Conservation (phyloP, 768 basidiomycete genomes). For the Kwoniella sp. region DNA sequence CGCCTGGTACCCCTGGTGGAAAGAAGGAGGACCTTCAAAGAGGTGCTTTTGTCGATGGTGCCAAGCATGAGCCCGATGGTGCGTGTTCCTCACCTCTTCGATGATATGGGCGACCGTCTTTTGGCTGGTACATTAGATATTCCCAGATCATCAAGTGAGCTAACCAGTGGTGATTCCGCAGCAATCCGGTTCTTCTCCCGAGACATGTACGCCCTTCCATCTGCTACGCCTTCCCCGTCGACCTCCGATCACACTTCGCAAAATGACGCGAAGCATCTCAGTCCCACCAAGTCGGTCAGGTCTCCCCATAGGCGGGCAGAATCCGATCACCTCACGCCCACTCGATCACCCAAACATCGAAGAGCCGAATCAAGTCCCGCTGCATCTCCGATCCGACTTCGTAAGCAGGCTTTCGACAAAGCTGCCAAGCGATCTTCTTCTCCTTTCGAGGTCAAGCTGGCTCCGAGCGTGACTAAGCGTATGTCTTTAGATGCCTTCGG, state of each 20-base stretch:
- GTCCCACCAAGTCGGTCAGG: background rate
- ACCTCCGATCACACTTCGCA: background rate
- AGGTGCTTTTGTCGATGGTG: slow-evolving; percentile 30
- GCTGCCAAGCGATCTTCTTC: slow-evolving; percentile 35
- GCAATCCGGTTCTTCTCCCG: slow-evolving; percentile 46
- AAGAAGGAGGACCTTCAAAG: slow-evolving; percentile 29
- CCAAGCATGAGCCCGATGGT: slow-evolving; percentile 34
- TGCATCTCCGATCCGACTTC: slow-evolving; percentile 5
- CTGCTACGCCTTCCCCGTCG: slow-evolving; percentile 3
- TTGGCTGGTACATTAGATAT: no score
- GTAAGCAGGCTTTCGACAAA: slow-evolving; percentile 3
- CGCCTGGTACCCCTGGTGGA: slow-evolving; percentile 42
- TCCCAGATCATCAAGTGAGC: no score
- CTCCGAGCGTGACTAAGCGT: slow-evolving; percentile 39
- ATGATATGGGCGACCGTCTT: no score
- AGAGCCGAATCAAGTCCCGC: slow-evolving; percentile 18
- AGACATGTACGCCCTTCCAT: slow-evolving; percentile 35
- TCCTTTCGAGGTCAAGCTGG: slow-evolving; percentile 46
- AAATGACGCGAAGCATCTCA: background rate
- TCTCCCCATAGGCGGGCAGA: slow-evolving; percentile 2
- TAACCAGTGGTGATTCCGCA: slow-evolving; percentile 4
- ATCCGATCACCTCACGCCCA: slow-evolving; percentile 1
- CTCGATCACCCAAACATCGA: slow-evolving; percentile 12
- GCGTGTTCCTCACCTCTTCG: background rate
- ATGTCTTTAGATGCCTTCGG: slow-evolving; percentile 49